Evolutionary conservation across 2,329 filamentous ascomycete genomes (phyloP).

Genomic region (Gnomoniopsis smithogilvyi): DNA sequence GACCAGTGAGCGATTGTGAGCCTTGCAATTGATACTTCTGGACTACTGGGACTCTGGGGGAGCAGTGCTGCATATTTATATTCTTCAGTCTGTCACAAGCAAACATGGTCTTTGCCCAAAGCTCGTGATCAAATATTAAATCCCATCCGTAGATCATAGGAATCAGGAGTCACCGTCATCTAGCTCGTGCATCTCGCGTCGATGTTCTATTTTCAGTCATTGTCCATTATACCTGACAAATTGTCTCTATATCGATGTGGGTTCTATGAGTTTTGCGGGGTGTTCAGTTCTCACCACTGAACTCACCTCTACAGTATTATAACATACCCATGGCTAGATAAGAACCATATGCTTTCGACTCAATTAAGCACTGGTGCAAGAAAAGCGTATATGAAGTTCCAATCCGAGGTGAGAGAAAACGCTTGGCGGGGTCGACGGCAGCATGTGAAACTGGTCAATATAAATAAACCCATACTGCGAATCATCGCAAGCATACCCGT

Average conservation of each 20-base stretch:
- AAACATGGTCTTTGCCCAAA: neutral
- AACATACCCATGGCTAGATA: neutral
- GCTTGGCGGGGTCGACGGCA: neutral
- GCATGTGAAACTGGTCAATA: neutral
- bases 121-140: neutral
- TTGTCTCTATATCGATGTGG: neutral
- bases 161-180: neutral
- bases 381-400: neutral
- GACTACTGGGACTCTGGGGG: neutral
- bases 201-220: neutral
- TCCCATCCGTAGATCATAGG: neutral
- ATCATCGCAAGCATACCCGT: neutral
- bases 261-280: neutral
- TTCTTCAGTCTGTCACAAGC: neutral
- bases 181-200: neutral
- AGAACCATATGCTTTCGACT: neutral
- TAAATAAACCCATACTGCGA: neutral
- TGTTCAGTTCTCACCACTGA: neutral
- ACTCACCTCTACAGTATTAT: neutral
- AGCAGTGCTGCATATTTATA: neutral
- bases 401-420: neutral
- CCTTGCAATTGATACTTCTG: neutral
- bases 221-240: neutral
- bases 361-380: neutral
- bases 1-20: neutral